Percentiles rank a stretch among this genome's conserved stretches.
phyloP scores from a whole-genome alignment of 2,329 filamentous ascomycete genomes.

The Geosmithia putterillii region DNA sequence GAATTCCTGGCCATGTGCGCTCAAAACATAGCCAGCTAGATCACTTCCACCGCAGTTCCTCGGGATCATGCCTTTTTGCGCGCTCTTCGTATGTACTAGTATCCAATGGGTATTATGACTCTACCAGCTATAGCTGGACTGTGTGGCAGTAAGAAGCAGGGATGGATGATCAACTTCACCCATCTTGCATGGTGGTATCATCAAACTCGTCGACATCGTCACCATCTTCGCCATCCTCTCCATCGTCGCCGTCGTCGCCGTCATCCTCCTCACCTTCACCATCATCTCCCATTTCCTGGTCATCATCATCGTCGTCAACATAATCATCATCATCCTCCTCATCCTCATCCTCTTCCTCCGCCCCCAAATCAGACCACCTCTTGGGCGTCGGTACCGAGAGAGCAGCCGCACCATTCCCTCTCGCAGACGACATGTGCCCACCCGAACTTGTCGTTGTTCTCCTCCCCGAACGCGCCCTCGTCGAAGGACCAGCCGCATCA shows the following conservation, averaged over 20 bases:
- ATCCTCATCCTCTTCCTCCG: constrained; percentile 5
- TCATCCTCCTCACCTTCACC: constrained; percentile 8
- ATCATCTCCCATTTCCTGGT: too few species aligned
- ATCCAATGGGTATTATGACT: too few species aligned
- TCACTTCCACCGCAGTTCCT: too few species aligned
- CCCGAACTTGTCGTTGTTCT: background rate
- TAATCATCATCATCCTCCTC: constrained; percentile 4
- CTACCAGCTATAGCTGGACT: background rate
- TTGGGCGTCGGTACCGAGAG: constrained; percentile 21
- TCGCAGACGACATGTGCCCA: too few species aligned
- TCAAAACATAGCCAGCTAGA: too few species aligned
- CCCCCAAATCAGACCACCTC: constrained; percentile 18
- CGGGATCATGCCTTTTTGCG: too few species aligned
- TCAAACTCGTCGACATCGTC: constrained; percentile 6
- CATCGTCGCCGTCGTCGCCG: constrained; percentile 13
- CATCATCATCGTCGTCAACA: constrained; percentile 1
- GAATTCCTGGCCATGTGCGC: too few species aligned
- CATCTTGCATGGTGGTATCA: background rate
- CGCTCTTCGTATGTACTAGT: too few species aligned
- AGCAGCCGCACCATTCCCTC: constrained; percentile 2
- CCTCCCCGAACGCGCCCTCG: constrained; percentile 4
- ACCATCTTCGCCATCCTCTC: constrained; percentile 4
- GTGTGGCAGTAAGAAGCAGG: too few species aligned
- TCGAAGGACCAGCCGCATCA: constrained; percentile 6
- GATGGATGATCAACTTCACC: too few species aligned